A percentile compares a stretch with the other conserved stretches of the same genome.
phyloP scores from a whole-genome alignment of 345 rosid genomes.

The Gossypium thurberi region DNA sequence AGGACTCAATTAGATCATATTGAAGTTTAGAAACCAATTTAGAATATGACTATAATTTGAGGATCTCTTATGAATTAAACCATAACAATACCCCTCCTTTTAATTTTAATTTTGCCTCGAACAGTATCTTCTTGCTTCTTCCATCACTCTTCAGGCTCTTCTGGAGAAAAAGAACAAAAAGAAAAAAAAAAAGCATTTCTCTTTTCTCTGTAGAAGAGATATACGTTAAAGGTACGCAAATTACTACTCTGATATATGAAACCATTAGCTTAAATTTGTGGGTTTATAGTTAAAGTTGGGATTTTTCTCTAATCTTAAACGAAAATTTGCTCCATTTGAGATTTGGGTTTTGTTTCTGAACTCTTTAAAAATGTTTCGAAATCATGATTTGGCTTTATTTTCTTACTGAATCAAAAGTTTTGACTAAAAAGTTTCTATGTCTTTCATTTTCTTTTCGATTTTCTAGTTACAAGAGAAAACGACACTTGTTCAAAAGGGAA shows the following conservation, averaged over 20 bases:
- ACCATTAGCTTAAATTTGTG: not conserved
- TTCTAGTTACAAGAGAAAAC: not conserved
- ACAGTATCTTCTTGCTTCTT: too few species aligned
- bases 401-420: not conserved
- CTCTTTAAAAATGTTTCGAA: not conserved
- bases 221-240: not conserved
- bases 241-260: not conserved
- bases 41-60: too few species aligned
- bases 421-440: not conserved
- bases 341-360: not conserved
- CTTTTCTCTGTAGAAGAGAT: not conserved
- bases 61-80: too few species aligned
- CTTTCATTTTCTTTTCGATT: not conserved
- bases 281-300: not conserved
- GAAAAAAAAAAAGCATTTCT: too few species aligned
- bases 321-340: not conserved
- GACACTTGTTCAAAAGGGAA: not conserved
- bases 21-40: too few species aligned
- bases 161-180: too few species aligned
- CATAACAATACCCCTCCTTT: too few species aligned
- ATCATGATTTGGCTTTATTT: conserved; percentile 1
- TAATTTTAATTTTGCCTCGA: too few species aligned
- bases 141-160: too few species aligned
- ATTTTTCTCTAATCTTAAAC: not conserved
- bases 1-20: too few species aligned